These are phyloP conservation scores for Pseudopyricularia cyperi DNA, from an alignment of 2,329 filamentous ascomycete species.

Conservation along the genomic window DNA sequence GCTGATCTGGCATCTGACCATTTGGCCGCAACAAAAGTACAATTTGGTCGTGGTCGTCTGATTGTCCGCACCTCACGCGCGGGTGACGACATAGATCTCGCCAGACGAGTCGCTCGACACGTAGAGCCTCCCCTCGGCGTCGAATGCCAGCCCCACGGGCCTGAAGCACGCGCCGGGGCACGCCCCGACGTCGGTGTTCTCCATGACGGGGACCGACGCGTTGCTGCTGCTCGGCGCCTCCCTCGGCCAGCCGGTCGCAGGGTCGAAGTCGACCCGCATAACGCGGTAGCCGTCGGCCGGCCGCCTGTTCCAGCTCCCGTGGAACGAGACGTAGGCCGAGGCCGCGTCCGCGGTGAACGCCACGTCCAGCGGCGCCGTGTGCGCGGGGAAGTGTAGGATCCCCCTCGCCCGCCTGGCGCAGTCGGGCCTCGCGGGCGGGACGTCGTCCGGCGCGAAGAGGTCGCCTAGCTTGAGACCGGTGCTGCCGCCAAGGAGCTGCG, in stretches of 20 bases:
- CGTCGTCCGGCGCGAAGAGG: conserved; percentile 18
- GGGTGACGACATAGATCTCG: conserved; percentile 33
- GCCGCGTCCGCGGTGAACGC: conserved; percentile 42
- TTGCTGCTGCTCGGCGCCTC: conserved; percentile 20
- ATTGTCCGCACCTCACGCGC: conserved; percentile 1
- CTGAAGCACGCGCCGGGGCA: conserved; percentile 5
- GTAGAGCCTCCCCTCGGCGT: conserved; percentile 25
- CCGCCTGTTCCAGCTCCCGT: conserved; percentile 41
- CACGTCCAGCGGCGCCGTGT: conserved; percentile 53
- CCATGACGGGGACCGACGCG: conserved; percentile 31
- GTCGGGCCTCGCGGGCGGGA: conserved; percentile 13
- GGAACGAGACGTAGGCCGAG: conserved; percentile 47
- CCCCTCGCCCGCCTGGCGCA: conserved; percentile 19
- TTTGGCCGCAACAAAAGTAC: too few relatives aligned
- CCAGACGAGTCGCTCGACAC: conserved; percentile 40
- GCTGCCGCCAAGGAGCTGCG: conserved; percentile 21
- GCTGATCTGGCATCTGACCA: too few relatives aligned
- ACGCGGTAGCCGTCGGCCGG: conserved; percentile 24
- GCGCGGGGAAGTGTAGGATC: conserved; percentile 35
- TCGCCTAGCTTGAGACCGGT: conserved; percentile 17
- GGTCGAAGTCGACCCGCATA: conserved; percentile 20
- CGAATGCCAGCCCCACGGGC: conserved; percentile 4
- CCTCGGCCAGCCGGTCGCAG: conserved; percentile 18
- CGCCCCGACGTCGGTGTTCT: conserved; percentile 27
- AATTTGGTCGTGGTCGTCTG: too few relatives aligned